Evolutionary conservation across 441 rosid species (phyloP).

Genomic region (Populus tomentosa): DNA sequence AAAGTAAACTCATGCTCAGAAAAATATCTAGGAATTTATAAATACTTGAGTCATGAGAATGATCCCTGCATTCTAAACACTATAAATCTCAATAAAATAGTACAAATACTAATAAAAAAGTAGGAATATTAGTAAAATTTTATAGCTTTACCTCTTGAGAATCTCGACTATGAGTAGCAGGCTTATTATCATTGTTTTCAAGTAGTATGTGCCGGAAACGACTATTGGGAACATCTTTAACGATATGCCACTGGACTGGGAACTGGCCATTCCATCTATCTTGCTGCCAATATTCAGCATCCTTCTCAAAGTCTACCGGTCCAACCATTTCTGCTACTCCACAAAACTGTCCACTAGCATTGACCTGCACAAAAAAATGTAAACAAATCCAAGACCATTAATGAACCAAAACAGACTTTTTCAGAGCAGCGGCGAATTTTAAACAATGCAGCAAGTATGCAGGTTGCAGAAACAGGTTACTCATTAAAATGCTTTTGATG

Average conservation of each 20-base stretch:
- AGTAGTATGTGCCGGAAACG: conserved; percentile 65
- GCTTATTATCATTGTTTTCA: conserved; percentile 76
- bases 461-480: neutral
- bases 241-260: conserved; percentile 71
- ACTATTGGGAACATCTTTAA: conserved; percentile 76
- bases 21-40: too few species aligned
- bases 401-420: neutral
- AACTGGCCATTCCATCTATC: conserved; percentile 91
- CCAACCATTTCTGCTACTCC: conserved; percentile 84
- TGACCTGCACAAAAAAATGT: conserved; percentile 45
- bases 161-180: conserved; percentile 83
- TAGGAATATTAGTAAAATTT: neutral
- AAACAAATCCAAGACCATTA: conserved; percentile 6
- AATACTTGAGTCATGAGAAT: neutral
- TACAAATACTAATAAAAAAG: neutral
- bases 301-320: conserved; percentile 67
- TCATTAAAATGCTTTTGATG: neutral
- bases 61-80: neutral
- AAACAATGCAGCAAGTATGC: neutral
- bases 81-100: neutral
- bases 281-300: conserved; percentile 78
- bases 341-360: conserved; percentile 83
- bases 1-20: too few species aligned
- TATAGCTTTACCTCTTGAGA: conserved; percentile 64
- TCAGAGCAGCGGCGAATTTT: neutral